A percentile compares a stretch with the other conserved stretches of the same genome.
phyloP scores from a whole-genome alignment of 805 yeast species.

The Ogataea parapolymorpha region DNA sequence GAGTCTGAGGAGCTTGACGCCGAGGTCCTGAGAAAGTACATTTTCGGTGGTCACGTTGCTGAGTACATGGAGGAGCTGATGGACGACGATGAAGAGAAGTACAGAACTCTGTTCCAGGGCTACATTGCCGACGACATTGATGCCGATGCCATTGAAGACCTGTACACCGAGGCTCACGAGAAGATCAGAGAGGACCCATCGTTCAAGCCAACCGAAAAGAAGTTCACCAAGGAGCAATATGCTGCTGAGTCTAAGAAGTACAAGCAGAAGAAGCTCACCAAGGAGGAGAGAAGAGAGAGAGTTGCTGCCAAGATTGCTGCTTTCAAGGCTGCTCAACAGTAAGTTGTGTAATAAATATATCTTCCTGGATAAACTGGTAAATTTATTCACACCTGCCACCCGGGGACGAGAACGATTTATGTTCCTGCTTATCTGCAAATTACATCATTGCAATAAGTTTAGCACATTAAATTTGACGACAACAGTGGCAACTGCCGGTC shows the following conservation, averaged over 20 bases:
- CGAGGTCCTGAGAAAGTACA: conserved; percentile 96
- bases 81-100: conserved; percentile 99
- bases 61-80: conserved; percentile 99
- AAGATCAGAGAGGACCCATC: conserved; percentile 95
- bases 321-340: conserved; percentile 57
- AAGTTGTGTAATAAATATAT: conserved; percentile 16
- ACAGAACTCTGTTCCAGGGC: conserved; percentile 91
- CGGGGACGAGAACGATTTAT: background rate
- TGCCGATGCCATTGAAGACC: conserved; percentile 94
- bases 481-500: conserved; percentile 8
- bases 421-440: conserved; percentile 2
- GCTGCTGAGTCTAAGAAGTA: conserved; percentile 94
- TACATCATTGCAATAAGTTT: background rate
- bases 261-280: conserved; percentile 85
- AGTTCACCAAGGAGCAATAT: conserved; percentile 96
- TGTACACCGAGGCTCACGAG: conserved; percentile 92
- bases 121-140: conserved; percentile 97
- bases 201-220: conserved; percentile 84
- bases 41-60: conserved; percentile 99
- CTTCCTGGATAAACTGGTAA: background rate
- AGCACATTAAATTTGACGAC: background rate
- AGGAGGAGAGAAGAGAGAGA: conserved; percentile 84
- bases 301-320: conserved; percentile 93
- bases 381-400: background rate
- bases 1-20: conserved; percentile 98